A percentile compares a stretch with the other conserved stretches of the same genome.
phyloP scores from a whole-genome alignment of 169 alveolate species.

The Plasmodium vivax region DNA sequence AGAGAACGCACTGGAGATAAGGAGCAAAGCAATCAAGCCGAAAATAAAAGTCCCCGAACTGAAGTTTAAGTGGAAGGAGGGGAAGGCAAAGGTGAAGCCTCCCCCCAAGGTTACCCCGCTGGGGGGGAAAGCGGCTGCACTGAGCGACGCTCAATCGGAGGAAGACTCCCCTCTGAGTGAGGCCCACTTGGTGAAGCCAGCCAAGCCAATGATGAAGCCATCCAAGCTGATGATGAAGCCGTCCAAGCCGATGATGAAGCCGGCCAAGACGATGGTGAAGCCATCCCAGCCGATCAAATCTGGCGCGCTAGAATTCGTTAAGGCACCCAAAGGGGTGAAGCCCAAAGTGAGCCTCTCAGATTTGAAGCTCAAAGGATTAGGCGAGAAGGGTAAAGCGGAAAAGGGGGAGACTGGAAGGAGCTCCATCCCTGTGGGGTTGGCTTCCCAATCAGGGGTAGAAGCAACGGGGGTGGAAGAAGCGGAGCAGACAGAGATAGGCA shows the following conservation, averaged over 20 bases:
- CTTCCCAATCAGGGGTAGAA: background rate
- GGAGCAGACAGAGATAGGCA: background rate
- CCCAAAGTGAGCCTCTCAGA: background rate
- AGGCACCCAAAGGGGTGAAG: background rate
- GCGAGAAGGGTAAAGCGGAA: background rate
- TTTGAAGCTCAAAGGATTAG: background rate
- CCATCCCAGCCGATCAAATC: background rate
- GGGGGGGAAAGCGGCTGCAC: background rate
- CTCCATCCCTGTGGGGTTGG: background rate
- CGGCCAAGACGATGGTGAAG: background rate
- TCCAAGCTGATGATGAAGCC: too few relatives aligned
- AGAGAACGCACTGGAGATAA: background rate
- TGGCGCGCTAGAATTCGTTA: background rate
- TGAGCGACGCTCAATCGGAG: background rate
- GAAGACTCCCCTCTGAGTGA: background rate
- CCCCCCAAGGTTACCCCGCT: background rate
- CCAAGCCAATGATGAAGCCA: background rate
- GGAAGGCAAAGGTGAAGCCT: background rate
- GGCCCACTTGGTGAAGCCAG: background rate
- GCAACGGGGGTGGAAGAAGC: background rate
- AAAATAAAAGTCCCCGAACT: slow-evolving; percentile 19
- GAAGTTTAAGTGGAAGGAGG: background rate
- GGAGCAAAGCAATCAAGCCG: slow-evolving; percentile 6
- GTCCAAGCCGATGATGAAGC: too few relatives aligned
- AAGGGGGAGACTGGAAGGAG: background rate